Percentiles rank a stretch among this genome's conserved stretches.
Evolutionary conservation across 805 yeast species (phyloP).

Genomic region (Candida hispaniensis): DNA sequence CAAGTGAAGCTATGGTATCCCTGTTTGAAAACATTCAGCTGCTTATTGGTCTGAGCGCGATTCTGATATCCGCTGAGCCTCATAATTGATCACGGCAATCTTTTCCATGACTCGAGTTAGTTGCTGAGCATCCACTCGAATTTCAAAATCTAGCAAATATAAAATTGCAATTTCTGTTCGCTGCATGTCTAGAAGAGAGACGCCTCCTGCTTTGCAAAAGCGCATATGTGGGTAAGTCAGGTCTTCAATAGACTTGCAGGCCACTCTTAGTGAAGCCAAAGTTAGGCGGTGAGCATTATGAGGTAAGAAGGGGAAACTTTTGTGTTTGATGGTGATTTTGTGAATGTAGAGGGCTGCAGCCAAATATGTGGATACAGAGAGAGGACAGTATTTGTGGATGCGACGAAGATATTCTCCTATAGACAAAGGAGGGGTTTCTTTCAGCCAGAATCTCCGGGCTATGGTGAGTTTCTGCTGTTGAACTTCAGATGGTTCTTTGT

Average conservation of each 20-base stretch:
- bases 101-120: conserved; percentile 7
- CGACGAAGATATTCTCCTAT: conserved; percentile 28
- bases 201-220: conserved; percentile 40
- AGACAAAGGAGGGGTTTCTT: conserved; percentile 26
- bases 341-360: conserved; percentile 31
- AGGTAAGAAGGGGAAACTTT: conserved; percentile 28
- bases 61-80: too few relatives aligned
- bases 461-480: conserved; percentile 19
- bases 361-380: conserved; percentile 31
- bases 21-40: too few relatives aligned
- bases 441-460: conserved; percentile 28
- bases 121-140: conserved; percentile 23
- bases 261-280: conserved; percentile 36
- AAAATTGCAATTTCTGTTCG: conserved; percentile 42
- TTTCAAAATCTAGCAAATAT: conserved; percentile 40
- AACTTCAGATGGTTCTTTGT: conserved; percentile 4
- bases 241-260: conserved; percentile 41
- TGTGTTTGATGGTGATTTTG: conserved; percentile 26
- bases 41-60: too few relatives aligned
- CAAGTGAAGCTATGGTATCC: too few relatives aligned
- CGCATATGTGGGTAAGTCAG: conserved; percentile 36
- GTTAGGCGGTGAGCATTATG: conserved; percentile 36
- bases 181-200: conserved; percentile 35
- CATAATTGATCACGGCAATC: conserved; percentile 1
- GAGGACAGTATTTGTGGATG: conserved; percentile 32